phyloP scores from a whole-genome alignment of 164 flowering plant genomes.

The Liquidambar formosana region DNA sequence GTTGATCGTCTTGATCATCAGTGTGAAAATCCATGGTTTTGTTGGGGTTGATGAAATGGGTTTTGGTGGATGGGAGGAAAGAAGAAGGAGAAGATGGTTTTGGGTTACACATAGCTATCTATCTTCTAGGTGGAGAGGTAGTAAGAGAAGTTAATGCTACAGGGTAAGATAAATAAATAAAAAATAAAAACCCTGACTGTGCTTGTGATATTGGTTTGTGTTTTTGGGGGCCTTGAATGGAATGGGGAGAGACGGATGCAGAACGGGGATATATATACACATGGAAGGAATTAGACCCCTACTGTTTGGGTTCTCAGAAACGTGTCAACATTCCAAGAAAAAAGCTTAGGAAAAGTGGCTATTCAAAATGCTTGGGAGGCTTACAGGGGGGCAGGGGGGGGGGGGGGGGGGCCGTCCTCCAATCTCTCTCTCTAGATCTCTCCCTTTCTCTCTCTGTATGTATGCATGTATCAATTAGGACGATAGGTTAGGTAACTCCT shows the following conservation, averaged over 20 bases:
- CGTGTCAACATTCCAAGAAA: slow-evolving; percentile 25
- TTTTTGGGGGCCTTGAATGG: background rate
- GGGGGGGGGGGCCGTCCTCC: slow-evolving; percentile 8
- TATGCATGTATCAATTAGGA: too few species aligned
- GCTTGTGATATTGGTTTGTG: slow-evolving; percentile 15
- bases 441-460: too few species aligned
- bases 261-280: slow-evolving; percentile 39
- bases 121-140: background rate
- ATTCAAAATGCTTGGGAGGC: too few species aligned
- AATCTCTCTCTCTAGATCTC: background rate
- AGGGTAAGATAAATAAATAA: too few species aligned
- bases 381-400: slow-evolving; percentile 7
- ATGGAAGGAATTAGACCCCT: slow-evolving; percentile 21
- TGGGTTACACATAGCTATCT: slow-evolving; percentile 56
- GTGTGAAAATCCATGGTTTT: slow-evolving; percentile 33
- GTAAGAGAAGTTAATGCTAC: background rate
- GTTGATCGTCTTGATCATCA: slow-evolving; percentile 34
- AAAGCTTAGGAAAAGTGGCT: background rate
- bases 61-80: slow-evolving; percentile 38
- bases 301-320: slow-evolving; percentile 10
- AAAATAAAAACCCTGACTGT: background rate
- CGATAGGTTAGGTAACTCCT: too few species aligned
- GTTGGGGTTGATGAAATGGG: slow-evolving; percentile 35
- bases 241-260: background rate
- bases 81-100: slow-evolving; percentile 53